A percentile compares a stretch with the other conserved stretches of the same genome.
Evolutionary conservation across 106 monocot genomes (phyloP).

Genomic region (Phalaenopsis equestris): DNA sequence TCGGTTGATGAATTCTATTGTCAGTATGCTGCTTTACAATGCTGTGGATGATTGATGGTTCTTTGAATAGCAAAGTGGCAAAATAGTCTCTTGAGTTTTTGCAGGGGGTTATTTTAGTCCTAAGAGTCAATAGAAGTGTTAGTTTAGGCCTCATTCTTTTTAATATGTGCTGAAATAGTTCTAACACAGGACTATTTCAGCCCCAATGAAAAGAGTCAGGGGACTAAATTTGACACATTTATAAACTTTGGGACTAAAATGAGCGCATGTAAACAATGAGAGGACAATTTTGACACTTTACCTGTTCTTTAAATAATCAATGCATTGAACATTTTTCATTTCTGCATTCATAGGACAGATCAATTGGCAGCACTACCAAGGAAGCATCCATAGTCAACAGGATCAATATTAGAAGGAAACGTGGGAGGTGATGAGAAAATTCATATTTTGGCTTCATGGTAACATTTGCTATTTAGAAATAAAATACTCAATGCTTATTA

Average conservation of each 20-base stretch:
- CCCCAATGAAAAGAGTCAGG: too few species aligned
- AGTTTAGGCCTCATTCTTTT: too few species aligned
- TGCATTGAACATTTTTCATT: neutral
- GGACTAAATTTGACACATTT: too few species aligned
- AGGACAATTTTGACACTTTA: too few species aligned
- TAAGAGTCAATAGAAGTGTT: too few species aligned
- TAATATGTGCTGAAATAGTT: too few species aligned
- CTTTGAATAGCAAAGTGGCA: neutral
- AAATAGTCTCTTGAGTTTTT: too few species aligned
- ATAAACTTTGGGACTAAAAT: too few species aligned
- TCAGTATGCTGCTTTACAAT: neutral
- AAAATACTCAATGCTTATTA: conserved; percentile 1
- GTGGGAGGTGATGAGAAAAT: conserved; percentile 16
- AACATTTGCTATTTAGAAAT: neutral
- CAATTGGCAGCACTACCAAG: conserved; percentile 5
- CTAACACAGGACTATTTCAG: too few species aligned
- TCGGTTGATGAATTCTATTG: neutral
- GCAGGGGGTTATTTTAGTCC: too few species aligned
- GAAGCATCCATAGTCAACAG: neutral
- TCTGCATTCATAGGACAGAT: conserved; percentile 9
- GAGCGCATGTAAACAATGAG: too few species aligned
- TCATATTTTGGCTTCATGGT: neutral
- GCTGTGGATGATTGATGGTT: neutral
- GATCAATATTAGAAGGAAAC: conserved; percentile 11
- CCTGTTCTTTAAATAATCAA: neutral